Base-by-base conservation (phyloP, 2,329 filamentous ascomycete species). In the Stenocarpella maydis region DNA sequence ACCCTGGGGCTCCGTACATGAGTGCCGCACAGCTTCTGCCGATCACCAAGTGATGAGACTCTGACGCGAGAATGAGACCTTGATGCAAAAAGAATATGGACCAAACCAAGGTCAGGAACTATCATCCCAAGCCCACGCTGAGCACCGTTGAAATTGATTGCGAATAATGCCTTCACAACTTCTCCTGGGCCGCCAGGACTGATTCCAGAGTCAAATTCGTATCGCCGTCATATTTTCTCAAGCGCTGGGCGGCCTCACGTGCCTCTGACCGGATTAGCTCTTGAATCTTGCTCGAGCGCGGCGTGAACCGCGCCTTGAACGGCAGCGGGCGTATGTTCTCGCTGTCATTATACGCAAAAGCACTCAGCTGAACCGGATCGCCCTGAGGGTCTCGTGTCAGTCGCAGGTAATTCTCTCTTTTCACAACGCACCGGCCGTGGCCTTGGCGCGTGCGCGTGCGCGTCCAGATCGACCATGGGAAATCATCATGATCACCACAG, bases 241-340 rank as follows among this genome's bases (percentile, higher is more conserved):
- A 50, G 34, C 54, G 47, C 34, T 49, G 24, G 9, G 17, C 45
- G 4, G 54, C 66, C 55, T 63, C 54, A 15, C 45, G 45, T 26
- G 66, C 67, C 8, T 65, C 52, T 31, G 52, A 69, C 39, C 52
- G 26, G 19, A 69, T 65, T 15, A 55, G 31, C 41, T 60, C 34
- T 28, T 58, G 61, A 8, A 45, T 60, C 37, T 41, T 45, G 31
- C 17, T 43, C 26, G 66, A 68, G 4, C 66, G 66, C 15, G 66
- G 45, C 19, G 54, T 68, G 54, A 68, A 68, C 26, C 66, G 45
- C n/a, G 49, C 66, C 31, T 63, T 68, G 47, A 63, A 61, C 8
- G 43, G 54, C 7, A 52, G 24, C 1, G 45, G 45, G 6, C 66
- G 41, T 37, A 41, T 34, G 28, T 53, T 39, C 45, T 45, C 43